Evolutionary conservation across 306 rosid species (phyloP).

Genomic region (Cucumis melo): DNA sequence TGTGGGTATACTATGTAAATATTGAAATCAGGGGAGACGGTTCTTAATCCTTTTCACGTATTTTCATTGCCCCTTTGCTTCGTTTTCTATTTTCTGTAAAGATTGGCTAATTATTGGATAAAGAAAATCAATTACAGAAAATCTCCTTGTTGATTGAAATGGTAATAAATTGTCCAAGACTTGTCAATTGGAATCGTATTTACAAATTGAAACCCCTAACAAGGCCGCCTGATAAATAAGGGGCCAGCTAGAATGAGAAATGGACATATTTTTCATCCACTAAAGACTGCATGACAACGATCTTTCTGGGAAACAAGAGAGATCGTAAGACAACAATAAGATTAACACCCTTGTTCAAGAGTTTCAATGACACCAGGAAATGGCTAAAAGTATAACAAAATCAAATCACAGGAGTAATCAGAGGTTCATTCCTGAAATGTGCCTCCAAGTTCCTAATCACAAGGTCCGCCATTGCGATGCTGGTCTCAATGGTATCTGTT

Average conservation of each 20-base stretch:
- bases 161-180: not conserved
- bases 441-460: slow-evolving; percentile 54
- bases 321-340: not conserved
- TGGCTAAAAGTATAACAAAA: not conserved
- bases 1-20: slow-evolving; percentile 9
- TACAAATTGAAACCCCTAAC: not conserved
- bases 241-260: not conserved
- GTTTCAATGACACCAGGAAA: not conserved
- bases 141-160: not conserved
- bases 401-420: slow-evolving; percentile 35
- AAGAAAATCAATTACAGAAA: not conserved
- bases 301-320: not conserved
- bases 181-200: not conserved
- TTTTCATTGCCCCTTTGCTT: not conserved
- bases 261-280: not conserved
- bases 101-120: not conserved
- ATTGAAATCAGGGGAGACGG: not conserved
- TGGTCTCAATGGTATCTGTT: slow-evolving; percentile 47
- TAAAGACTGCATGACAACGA: not conserved
- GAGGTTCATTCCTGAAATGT: slow-evolving; percentile 32
- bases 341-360: not conserved
- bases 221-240: not conserved
- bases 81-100: not conserved
- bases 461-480: slow-evolving; percentile 49
- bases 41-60: not conserved